Percentiles rank a stretch among this genome's conserved stretches.
Evolutionary conservation across 2,329 filamentous ascomycete species (phyloP).

Genomic region (Phoma sp.): DNA sequence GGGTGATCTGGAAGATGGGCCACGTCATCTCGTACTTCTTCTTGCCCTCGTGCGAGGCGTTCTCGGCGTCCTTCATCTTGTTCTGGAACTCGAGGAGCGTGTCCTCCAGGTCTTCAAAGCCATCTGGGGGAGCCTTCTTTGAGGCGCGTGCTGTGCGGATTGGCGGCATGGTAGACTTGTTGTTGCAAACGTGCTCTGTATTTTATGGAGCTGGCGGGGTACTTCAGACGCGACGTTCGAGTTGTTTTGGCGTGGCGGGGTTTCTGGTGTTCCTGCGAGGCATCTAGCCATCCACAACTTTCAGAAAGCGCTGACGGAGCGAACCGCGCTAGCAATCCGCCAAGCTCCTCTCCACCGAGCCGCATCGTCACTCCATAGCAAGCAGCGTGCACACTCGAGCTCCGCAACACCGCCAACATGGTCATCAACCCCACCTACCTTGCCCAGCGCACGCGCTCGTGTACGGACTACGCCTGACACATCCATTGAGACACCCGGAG

Average conservation of each 20-base stretch:
- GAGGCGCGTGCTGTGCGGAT: slow-evolving; percentile 73
- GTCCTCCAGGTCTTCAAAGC: slow-evolving; percentile 87
- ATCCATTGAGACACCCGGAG: slow-evolving; percentile 22
- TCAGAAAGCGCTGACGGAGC: slow-evolving; percentile 20
- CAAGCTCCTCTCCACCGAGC: slow-evolving; percentile 37
- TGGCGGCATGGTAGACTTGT: slow-evolving; percentile 67
- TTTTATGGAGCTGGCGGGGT: neutral
- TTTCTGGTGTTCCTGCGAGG: slow-evolving; percentile 6
- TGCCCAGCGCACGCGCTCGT: slow-evolving; percentile 63
- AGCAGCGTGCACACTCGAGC: slow-evolving; percentile 29
- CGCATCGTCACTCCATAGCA: slow-evolving; percentile 40
- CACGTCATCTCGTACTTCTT: slow-evolving; percentile 91
- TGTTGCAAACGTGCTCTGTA: too few species aligned
- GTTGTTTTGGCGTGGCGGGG: neutral
- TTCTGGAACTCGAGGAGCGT: slow-evolving; percentile 84
- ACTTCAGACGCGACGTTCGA: neutral
- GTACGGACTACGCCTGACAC: slow-evolving; percentile 41
- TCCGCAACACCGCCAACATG: slow-evolving; percentile 58
- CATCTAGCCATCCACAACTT: slow-evolving; percentile 20
- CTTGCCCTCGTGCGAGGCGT: slow-evolving; percentile 77
- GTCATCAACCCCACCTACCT: slow-evolving; percentile 92
- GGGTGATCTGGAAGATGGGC: slow-evolving; percentile 97
- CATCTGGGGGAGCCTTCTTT: slow-evolving; percentile 81
- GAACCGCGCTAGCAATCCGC: slow-evolving; percentile 37
- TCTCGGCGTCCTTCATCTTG: slow-evolving; percentile 96